A percentile compares a stretch with the other conserved stretches of the same genome.
Evolutionary conservation across 176 grass and related monocot genomes (phyloP).

Genomic region (Bolboschoenus planiculmis): DNA sequence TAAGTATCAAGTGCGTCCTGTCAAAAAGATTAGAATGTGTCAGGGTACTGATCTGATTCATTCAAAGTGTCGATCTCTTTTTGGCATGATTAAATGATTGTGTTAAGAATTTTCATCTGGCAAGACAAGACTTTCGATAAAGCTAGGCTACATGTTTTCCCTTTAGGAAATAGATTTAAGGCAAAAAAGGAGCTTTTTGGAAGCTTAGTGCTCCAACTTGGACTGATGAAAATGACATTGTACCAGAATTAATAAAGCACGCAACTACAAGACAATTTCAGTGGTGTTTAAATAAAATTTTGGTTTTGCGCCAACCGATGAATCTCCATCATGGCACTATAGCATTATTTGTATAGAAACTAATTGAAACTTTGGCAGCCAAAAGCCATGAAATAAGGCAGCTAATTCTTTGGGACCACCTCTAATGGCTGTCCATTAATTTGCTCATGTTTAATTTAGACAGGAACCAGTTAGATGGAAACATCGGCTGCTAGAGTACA

Average conservation of each 20-base stretch:
- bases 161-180: conserved; percentile 6
- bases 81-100: neutral
- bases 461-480: neutral
- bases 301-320: neutral
- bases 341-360: neutral
- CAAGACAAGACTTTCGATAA: neutral
- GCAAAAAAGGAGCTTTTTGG: conserved; percentile 20
- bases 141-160: conserved; percentile 1
- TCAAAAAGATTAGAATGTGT: neutral
- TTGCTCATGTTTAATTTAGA: neutral
- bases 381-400: neutral
- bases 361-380: neutral
- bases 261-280: conserved; percentile 17
- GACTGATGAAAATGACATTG: conserved; percentile 5
- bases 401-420: neutral
- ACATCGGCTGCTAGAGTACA: neutral
- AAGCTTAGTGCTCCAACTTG: conserved; percentile 19
- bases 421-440: neutral
- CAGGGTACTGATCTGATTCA: neutral
- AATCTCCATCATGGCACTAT: neutral
- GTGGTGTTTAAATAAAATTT: neutral
- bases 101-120: neutral
- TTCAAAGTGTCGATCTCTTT: conserved; percentile 1
- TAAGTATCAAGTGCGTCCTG: neutral
- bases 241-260: conserved; percentile 6